A percentile compares a stretch with the other conserved stretches of the same genome.
Evolutionary conservation across 441 rosid species (phyloP).

Genomic region (Euphorbia schlechtendalii): DNA sequence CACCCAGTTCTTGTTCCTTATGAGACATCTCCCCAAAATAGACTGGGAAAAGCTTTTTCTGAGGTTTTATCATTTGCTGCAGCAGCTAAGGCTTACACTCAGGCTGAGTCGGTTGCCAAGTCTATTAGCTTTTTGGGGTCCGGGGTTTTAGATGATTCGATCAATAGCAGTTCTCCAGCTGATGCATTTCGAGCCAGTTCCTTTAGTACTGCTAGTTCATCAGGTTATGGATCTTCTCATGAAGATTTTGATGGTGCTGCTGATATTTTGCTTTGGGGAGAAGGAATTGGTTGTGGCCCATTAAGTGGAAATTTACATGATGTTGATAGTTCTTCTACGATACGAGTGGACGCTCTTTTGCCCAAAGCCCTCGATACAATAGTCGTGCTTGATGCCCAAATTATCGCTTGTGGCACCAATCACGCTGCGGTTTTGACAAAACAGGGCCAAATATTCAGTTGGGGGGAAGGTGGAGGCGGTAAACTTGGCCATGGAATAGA

Average conservation of each 20-base stretch:
- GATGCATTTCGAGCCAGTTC: slow-evolving; percentile 56
- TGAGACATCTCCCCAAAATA: slow-evolving; percentile 35
- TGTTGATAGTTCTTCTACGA: slow-evolving; percentile 23
- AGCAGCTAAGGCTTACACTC: slow-evolving; percentile 29
- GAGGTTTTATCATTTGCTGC: slow-evolving; percentile 53
- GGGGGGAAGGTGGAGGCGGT: slow-evolving; percentile 85
- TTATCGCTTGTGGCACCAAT: slow-evolving; percentile 60
- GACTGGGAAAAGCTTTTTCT: slow-evolving; percentile 48
- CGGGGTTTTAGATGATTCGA: slow-evolving; percentile 28
- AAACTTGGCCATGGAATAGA: slow-evolving; percentile 82
- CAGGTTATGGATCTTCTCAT: slow-evolving; percentile 57
- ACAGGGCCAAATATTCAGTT: slow-evolving; percentile 70
- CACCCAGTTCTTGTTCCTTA: slow-evolving; percentile 21
- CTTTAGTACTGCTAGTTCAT: slow-evolving; percentile 64
- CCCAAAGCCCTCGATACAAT: slow-evolving; percentile 61
- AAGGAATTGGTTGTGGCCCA: slow-evolving; percentile 47
- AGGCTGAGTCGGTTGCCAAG: slow-evolving; percentile 35
- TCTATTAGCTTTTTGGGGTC: slow-evolving; percentile 27
- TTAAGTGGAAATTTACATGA: slow-evolving; percentile 34
- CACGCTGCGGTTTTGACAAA: slow-evolving; percentile 74
- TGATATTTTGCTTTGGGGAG: slow-evolving; percentile 77
- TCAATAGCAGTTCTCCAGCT: slow-evolving; percentile 30
- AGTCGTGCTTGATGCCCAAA: slow-evolving; percentile 52
- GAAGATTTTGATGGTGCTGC: slow-evolving; percentile 59
- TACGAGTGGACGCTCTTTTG: slow-evolving; percentile 43